These are phyloP conservation scores for Carallia brachiata DNA, from an alignment of 345 rosid species.

Conservation along the genomic window DNA sequence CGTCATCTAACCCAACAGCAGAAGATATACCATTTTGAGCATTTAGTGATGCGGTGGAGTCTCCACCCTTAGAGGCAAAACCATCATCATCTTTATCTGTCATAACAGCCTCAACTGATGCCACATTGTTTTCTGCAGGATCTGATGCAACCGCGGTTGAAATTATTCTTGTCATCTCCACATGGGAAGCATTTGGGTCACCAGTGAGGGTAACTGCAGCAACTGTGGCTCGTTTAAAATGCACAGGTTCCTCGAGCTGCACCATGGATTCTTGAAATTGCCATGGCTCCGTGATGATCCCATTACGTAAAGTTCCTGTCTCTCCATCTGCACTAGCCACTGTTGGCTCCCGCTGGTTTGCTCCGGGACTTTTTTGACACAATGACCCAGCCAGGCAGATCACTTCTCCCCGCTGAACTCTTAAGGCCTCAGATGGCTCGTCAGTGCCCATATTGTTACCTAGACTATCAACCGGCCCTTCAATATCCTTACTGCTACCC, in stretches of 20 bases:
- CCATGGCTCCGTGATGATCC: conserved; percentile 27
- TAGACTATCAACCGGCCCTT: conserved; percentile 18
- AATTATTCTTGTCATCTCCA: conserved; percentile 9
- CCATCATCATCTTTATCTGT: conserved; percentile 13
- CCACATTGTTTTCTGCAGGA: conserved; percentile 7
- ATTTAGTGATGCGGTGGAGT: not conserved
- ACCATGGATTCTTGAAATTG: conserved; percentile 25
- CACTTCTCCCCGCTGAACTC: conserved; percentile 19
- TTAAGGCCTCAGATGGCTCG: conserved; percentile 5
- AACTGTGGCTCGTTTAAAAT: conserved; percentile 22
- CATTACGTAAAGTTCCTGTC: conserved; percentile 23
- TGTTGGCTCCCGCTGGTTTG: conserved; percentile 22
- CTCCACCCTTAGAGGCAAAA: not conserved
- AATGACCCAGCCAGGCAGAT: conserved; percentile 13
- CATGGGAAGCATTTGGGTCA: conserved; percentile 4
- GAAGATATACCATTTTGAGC: conserved; percentile 19
- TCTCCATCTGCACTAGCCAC: conserved; percentile 22
- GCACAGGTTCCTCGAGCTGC: conserved; percentile 28
- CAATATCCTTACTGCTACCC: conserved; percentile 25
- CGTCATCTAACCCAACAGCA: conserved; percentile 24
- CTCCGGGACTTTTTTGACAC: conserved; percentile 19
- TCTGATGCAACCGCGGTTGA: not conserved
- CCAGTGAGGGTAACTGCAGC: conserved; percentile 5
- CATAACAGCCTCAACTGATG: conserved; percentile 13
- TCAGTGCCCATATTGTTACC: conserved; percentile 17